Evolutionary conservation across 192 early-diverging fungal genomes (phyloP), one percentile per base, ranked within the genome.

Genomic region (Phycomyces nitens): DNA sequence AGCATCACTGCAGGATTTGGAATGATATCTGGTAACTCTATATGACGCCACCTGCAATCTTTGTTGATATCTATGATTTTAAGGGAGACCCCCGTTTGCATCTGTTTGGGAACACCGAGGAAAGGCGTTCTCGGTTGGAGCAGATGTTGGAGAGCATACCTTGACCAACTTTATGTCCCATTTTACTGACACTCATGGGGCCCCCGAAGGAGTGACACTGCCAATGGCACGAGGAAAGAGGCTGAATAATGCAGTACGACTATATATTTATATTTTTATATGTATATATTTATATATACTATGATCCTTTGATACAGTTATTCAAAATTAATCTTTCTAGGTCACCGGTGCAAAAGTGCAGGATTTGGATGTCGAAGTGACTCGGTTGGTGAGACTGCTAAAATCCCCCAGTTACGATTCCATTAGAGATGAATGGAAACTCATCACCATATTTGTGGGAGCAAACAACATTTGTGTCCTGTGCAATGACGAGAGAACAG

Each of bases 1-100:
- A 79, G 77, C 24, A 81, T 83, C 38, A 68, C 77, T 15, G 82
- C 82, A n/a, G 82, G 82, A 34, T 83, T 83, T 50, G 82, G 77
- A 24, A 79, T 81, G 79, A 18, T 72, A 11, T 79, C 80, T 50
- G 77, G 77, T 77, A 74, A 34, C 21, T 22, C 10, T 10, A 41
- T 20, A 58, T 53, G 23, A 34, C 18, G 6, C n/a, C 15, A 26
- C 42, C 12, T 26, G 10, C 18, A 21, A 6, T 41, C 29, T 3
- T 43, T 22, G n/a, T 41, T 7, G 14, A 9, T 27, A 21, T 43
- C n/a, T 6, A 20, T n/a, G 11, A 58, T 23, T 40, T 12, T 2
- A 44, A 80, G 79, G 64, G 38, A 70, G 79, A 39, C 79, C 79
- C n/a, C 79, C 79, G 0, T 77, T 81, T 23, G 68, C 78, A 0